A percentile compares a stretch with the other conserved stretches of the same genome.
phyloP scores from a whole-genome alignment of 257 asterid genomes.

The Rauvolfia tetraphylla region DNA sequence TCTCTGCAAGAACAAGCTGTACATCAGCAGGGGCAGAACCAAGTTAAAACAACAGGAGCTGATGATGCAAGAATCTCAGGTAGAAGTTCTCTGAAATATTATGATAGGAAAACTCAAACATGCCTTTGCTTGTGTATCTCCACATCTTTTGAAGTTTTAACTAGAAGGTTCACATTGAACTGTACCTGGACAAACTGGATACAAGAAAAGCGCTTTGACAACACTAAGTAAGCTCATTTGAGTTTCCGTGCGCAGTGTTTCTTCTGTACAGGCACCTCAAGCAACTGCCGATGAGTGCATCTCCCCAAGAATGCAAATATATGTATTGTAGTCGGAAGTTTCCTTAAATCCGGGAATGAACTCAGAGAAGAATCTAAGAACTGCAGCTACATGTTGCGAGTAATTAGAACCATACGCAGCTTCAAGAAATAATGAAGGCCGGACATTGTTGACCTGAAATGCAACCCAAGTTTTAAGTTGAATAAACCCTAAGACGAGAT shows the following conservation, averaged over 20 bases:
- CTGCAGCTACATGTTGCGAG: constrained; percentile 78
- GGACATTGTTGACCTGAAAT: constrained; percentile 75
- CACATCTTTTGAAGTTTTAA: neutral
- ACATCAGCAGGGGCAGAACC: neutral
- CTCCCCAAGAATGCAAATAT: constrained; percentile 46
- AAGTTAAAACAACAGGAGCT: neutral
- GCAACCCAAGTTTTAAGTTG: constrained; percentile 6
- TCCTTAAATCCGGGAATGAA: constrained; percentile 81
- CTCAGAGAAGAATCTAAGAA: constrained; percentile 79
- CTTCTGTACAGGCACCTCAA: constrained; percentile 3
- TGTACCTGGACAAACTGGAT: neutral
- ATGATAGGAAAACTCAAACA: constrained; percentile 8
- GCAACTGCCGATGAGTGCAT: constrained; percentile 38
- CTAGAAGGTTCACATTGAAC: neutral
- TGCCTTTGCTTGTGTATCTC: neutral
- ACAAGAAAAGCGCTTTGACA: neutral
- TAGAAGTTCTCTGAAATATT: neutral
- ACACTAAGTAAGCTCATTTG: neutral
- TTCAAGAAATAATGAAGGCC: constrained; percentile 82
- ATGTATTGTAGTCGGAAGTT: constrained; percentile 57
- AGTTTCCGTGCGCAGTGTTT: neutral
- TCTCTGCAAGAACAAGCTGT: neutral
- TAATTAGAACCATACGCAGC: constrained; percentile 78
- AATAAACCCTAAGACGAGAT: neutral
- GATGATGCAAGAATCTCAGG: neutral